phyloP scores from a whole-genome alignment of 2,329 filamentous ascomycete species.

The Pyrenophora seminiperda region DNA sequence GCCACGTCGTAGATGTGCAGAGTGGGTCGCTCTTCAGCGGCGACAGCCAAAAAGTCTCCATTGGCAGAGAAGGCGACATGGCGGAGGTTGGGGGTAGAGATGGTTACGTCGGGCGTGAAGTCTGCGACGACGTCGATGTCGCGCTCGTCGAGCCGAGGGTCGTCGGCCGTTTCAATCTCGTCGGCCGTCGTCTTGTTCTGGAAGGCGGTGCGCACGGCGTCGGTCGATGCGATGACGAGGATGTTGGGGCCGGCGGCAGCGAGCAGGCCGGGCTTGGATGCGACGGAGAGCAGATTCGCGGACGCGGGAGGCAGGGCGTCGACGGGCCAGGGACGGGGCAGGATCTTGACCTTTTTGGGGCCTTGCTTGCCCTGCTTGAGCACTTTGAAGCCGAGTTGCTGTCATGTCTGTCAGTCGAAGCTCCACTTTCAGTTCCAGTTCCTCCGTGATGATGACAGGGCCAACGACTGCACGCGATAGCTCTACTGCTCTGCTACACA shows the following conservation, averaged over 20 bases:
- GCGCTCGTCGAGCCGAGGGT: constrained; percentile 27
- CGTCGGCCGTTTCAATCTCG: constrained; percentile 8
- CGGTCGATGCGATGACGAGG: constrained; percentile 76
- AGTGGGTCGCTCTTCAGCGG: constrained; percentile 79
- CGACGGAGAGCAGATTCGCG: constrained; percentile 82
- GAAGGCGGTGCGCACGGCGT: constrained; percentile 78
- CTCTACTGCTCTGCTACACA: constrained; percentile 42
- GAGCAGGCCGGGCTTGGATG: constrained; percentile 77
- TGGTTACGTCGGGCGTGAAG: constrained; percentile 74
- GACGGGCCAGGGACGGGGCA: constrained; percentile 77
- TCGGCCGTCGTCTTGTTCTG: constrained; percentile 48
- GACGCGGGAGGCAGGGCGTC: constrained; percentile 73
- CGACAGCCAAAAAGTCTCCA: constrained; percentile 81
- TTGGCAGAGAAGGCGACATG: constrained; percentile 92
- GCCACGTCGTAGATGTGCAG: constrained; percentile 79
- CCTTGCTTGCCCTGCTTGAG: constrained; percentile 61
- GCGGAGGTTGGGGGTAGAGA: constrained; percentile 77
- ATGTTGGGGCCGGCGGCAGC: constrained; percentile 85
- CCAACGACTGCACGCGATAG: constrained; percentile 5
- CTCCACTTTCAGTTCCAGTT: no score
- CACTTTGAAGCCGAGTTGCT: constrained; percentile 79
- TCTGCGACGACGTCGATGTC: constrained; percentile 68
- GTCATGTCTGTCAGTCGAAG: constrained; percentile 11
- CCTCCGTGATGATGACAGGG: no score
- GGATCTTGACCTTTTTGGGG: constrained; percentile 78